Evolutionary conservation across 768 basidiomycete species (phyloP), one percentile per base, ranked within the genome.

Genomic region (Agaricus subrufescens): DNA sequence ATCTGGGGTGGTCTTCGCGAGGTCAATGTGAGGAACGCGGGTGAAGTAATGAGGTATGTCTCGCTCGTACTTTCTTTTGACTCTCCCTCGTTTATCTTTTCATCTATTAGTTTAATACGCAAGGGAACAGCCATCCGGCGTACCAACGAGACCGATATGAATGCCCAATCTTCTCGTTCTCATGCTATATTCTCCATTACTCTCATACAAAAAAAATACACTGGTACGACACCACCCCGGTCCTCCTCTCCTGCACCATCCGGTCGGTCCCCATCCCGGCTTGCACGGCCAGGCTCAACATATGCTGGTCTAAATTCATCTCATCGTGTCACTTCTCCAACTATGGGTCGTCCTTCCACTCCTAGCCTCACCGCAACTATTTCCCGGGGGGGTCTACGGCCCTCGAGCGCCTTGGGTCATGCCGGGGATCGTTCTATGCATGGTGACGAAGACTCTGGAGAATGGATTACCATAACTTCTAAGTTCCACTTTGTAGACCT

Each of bases 401-500:
- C 93, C 4, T 76, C 86, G 11, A 95, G 93, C 63, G 83, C 91
- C 10, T 75, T 94, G n/a, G 90, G 89, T 19, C 82, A 87, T 62
- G 71, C 81, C 9, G 75, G 79, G 43, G 86, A 87, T 54, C 73
- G 77, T 39, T 60, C 71, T 39, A 60, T 39, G 42, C 61, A 68
- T 11, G 64, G 63, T 30, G 89, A 89, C 23, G 85, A 86, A 14
- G 87, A 86, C 10, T 60, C 72, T 3, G 89, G 90, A 2, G 91
- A 94, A 58, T 97, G 94, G 92, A 78, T 87, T 12, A 94, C 92
- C 0, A 83, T 95, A 42, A 84, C 89, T 38, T 94, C 92, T 46
- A 99, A 99, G 67, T 98, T 98, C 73, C 95, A 99, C 71, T 98
- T 98, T 62, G 97, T 99, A 27, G 97, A 99, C 73, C 72, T 99